Percentiles rank a stretch among this genome's conserved stretches.
Evolutionary conservation across 1,139 yeast species (phyloP).

Genomic region (Debaryomyces robertsiae): DNA sequence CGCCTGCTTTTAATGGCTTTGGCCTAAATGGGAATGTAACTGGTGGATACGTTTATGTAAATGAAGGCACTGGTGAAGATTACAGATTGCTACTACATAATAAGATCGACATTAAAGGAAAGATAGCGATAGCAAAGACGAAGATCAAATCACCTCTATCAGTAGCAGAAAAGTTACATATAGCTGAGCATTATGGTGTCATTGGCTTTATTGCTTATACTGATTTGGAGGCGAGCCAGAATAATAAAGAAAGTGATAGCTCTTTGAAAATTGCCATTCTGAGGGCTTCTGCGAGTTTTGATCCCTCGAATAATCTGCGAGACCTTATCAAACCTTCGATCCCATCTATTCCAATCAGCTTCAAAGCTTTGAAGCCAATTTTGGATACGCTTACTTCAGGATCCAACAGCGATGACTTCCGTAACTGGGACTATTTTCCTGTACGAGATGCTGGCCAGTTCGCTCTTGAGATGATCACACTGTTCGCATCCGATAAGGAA

Average conservation of each 20-base stretch:
- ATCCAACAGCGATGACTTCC: slow-evolving; percentile 16
- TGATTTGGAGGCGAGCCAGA: slow-evolving; percentile 17
- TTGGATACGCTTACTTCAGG: slow-evolving; percentile 26
- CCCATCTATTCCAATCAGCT: slow-evolving; percentile 43
- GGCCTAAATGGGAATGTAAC: slow-evolving; percentile 32
- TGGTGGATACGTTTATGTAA: slow-evolving; percentile 33
- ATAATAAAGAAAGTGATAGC: slow-evolving; percentile 15
- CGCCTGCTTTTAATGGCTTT: slow-evolving; percentile 42
- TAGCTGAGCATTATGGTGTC: slow-evolving; percentile 35
- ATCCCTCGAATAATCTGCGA: slow-evolving; percentile 2
- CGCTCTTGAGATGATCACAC: slow-evolving; percentile 23
- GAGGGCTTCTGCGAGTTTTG: slow-evolving; percentile 23
- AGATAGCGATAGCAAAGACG: slow-evolving; percentile 35
- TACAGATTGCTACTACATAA: slow-evolving; percentile 25
- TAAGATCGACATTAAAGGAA: slow-evolving; percentile 24
- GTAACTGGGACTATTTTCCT: slow-evolving; percentile 34
- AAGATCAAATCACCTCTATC: slow-evolving; percentile 16
- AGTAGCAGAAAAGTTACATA: slow-evolving; percentile 29
- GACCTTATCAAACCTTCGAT: slow-evolving; percentile 20
- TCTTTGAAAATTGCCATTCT: slow-evolving; percentile 21
- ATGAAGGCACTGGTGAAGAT: slow-evolving; percentile 35
- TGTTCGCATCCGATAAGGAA: slow-evolving; percentile 17
- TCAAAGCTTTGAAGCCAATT: slow-evolving; percentile 33
- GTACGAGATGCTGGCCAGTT: slow-evolving; percentile 15
- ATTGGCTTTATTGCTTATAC: slow-evolving; percentile 32